Base-by-base conservation (phyloP, 139 green algal genomes). In the Haematococcus lacustris region DNA sequence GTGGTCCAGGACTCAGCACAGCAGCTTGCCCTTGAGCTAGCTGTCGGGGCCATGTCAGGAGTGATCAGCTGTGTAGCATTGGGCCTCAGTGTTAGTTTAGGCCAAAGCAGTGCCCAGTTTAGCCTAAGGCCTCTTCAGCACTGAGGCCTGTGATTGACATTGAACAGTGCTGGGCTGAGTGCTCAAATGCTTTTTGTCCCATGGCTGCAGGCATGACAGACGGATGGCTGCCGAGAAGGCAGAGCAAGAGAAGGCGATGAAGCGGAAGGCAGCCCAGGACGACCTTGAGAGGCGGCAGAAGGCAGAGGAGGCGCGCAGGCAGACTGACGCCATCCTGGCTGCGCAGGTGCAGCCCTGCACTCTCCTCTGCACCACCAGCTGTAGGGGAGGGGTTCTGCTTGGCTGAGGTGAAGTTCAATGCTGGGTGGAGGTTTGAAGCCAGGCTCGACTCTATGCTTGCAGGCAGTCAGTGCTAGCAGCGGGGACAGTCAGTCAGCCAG, bases 261-360 rank as follows among this genome's bases (percentile, higher is more conserved):
- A 85, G 75, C 80, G 85, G 73, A 70, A 87, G 70, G 87, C 83
- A 1, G 87, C 80, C 71, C 59, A 75, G 17, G 81, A 70, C 82
- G 89, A 93, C 77, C 78, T 90, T 73, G 87, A 94, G 82, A 82
- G 88, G 7, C 80, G 85, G 26, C 59, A 77, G 25, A 93, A 93
- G 71, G 83, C 86, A 1, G 81, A 89, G 41, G 76, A 91, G 65
- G 82, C 86, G 25, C 74, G 87, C 4, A 63, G 61, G 9, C 88
- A 92, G 74, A 92, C 84, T 6, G 84, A 93, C 73, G 80, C 82
- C 70, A 89, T 92, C 71, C 75, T 95, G 63, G 74, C 73, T 0
- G 79, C 84, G 35, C 88, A 88, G 73, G 66, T 78, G 66, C 28
- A n/a, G n/a, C 37, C 38, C 3, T 39, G 66, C 35, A 67, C 71